A percentile compares a stretch with the other conserved stretches of the same genome.
Evolutionary conservation across 176 grass and related monocot species (phyloP).

Genomic region (Bonia amplexicaulis): DNA sequence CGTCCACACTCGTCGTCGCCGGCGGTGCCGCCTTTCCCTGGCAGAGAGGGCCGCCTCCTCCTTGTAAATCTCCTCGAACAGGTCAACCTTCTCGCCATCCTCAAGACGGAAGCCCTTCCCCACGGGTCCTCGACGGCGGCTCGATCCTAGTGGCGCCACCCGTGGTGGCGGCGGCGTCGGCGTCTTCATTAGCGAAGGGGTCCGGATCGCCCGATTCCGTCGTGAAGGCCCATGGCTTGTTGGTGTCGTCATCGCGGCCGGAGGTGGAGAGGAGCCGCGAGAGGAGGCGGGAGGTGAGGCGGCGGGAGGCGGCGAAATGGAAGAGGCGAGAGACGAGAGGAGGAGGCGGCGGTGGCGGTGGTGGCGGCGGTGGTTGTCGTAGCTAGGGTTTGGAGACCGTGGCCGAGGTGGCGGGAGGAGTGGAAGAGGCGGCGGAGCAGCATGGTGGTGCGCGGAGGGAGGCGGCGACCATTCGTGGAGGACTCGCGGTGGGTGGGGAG

Average conservation of each 20-base stretch:
- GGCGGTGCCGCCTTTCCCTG: neutral
- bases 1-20: constrained; percentile 29
- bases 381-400: constrained; percentile 27
- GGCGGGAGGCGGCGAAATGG: constrained; percentile 17
- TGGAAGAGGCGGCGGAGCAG: constrained; percentile 58
- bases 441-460: constrained; percentile 38
- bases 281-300: constrained; percentile 2
- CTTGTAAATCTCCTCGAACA: constrained; percentile 48
- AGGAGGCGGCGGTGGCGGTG: neutral
- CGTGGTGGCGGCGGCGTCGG: neutral
- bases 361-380: neutral
- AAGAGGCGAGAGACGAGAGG: neutral
- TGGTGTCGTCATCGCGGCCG: constrained; percentile 38
- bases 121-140: constrained; percentile 23
- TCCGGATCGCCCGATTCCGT: constrained; percentile 32
- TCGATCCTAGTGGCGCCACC: constrained; percentile 20
- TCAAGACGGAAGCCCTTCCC: constrained; percentile 34
- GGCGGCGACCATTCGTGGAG: constrained; percentile 36
- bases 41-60: neutral
- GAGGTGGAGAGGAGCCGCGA: constrained; percentile 50
- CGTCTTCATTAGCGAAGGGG: constrained; percentile 33
- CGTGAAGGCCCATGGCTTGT: constrained; percentile 42
- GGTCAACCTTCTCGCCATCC: constrained; percentile 28
- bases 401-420: constrained; percentile 40
- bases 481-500: too few species aligned